Conservation (phyloP, 805 yeast genomes). For the Kodamaea laetipori region DNA sequence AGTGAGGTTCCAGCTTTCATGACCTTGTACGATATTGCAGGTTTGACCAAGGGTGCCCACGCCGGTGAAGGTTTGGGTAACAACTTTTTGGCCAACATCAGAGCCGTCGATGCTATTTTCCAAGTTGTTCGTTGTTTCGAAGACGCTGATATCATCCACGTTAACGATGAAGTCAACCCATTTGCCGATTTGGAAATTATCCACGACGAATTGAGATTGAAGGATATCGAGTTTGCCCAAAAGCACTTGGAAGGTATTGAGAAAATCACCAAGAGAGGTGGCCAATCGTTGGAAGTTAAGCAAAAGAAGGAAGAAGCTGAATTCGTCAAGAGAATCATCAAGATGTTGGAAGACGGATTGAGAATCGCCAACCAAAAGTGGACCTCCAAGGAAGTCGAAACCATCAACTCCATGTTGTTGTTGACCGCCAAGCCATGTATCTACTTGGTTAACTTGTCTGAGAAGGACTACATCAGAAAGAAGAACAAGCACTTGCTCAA, state of each 20-base stretch:
- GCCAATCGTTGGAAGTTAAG: slow-evolving; percentile 86
- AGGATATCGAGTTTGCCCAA: slow-evolving; percentile 93
- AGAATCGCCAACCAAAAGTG: slow-evolving; percentile 87
- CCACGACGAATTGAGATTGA: slow-evolving; percentile 86
- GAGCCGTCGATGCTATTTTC: slow-evolving; percentile 97
- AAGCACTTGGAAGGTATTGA: slow-evolving; percentile 77
- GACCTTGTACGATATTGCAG: slow-evolving; percentile 96
- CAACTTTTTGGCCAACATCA: slow-evolving; percentile 92
- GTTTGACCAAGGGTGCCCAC: slow-evolving; percentile 94
- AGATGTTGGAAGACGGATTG: slow-evolving; percentile 76
- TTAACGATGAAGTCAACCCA: slow-evolving; percentile 92
- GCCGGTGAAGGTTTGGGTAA: slow-evolving; percentile 98
- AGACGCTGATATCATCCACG: slow-evolving; percentile 96
- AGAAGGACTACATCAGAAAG: slow-evolving; percentile 83
- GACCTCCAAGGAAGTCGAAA: slow-evolving; percentile 89
- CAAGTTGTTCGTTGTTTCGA: slow-evolving; percentile 98
- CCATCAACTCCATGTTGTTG: slow-evolving; percentile 80
- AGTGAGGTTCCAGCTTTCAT: slow-evolving; percentile 88
- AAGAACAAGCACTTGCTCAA: slow-evolving; percentile 81
- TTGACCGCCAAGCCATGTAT: slow-evolving; percentile 96
- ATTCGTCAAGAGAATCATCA: slow-evolving; percentile 72
- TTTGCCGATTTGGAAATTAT: slow-evolving; percentile 92
- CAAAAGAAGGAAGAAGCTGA: slow-evolving; percentile 83
- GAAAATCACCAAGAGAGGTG: slow-evolving; percentile 83
- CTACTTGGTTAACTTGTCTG: slow-evolving; percentile 86